Evolutionary conservation across 768 basidiomycete species (phyloP).

Genomic region (Lentinula aciculospora): DNA sequence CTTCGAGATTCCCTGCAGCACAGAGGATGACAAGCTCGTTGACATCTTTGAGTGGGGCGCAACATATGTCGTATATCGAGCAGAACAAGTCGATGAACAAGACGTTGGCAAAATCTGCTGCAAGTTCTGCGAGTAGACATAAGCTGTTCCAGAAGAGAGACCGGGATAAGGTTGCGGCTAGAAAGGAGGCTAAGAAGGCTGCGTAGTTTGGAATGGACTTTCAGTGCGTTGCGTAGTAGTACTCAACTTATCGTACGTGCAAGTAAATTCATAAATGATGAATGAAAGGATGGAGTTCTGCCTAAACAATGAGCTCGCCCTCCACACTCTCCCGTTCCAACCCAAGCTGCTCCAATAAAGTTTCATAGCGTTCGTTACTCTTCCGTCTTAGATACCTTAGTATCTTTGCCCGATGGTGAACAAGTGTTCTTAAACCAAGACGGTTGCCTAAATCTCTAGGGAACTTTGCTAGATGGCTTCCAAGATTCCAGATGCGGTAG

Average conservation of each 20-base stretch:
- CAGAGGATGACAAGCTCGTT: constrained; percentile 81
- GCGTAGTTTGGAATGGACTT: background rate
- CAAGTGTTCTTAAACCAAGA: constrained; percentile 66
- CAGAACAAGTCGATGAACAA: constrained; percentile 91
- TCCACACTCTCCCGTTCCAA: constrained; percentile 79
- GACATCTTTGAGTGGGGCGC: constrained; percentile 79
- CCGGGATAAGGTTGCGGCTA: constrained; percentile 57
- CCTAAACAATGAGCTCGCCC: constrained; percentile 80
- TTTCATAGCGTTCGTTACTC: constrained; percentile 69
- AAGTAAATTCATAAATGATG: too few species aligned
- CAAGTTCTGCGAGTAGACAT: constrained; percentile 50
- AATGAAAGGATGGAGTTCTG: too few species aligned
- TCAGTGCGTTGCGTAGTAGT: background rate
- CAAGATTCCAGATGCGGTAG: constrained; percentile 76
- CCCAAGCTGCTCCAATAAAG: constrained; percentile 64
- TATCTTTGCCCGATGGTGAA: constrained; percentile 80
- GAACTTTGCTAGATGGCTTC: constrained; percentile 62
- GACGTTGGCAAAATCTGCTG: constrained; percentile 41
- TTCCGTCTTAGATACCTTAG: constrained; percentile 70
- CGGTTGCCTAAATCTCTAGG: constrained; percentile 76
- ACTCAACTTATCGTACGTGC: too few species aligned
- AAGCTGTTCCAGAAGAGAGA: constrained; percentile 83
- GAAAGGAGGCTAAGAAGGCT: constrained; percentile 31
- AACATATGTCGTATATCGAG: constrained; percentile 91
- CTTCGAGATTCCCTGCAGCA: constrained; percentile 57